Percentiles rank a stretch among this genome's conserved stretches.
These are phyloP conservation scores for Microcos paniculata DNA, from an alignment of 345 rosid genomes.

Conservation along the genomic window DNA sequence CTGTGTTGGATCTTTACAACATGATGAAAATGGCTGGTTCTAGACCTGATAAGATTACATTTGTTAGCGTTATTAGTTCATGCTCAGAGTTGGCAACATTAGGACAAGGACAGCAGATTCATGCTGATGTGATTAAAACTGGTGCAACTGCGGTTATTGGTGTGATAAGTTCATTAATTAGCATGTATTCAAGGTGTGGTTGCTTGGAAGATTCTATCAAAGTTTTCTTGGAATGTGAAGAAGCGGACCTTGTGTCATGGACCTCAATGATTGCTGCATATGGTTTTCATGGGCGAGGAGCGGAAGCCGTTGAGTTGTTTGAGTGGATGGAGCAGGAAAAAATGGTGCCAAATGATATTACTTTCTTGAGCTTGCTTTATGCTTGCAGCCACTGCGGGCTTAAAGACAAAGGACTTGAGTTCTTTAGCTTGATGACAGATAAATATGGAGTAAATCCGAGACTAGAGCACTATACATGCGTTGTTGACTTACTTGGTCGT, in stretches of 20 bases:
- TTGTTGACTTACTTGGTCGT: slow-evolving; percentile 74
- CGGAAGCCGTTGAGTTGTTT: slow-evolving; percentile 59
- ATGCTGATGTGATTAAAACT: slow-evolving; percentile 60
- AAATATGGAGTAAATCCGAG: slow-evolving; percentile 49
- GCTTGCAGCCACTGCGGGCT: slow-evolving; percentile 83
- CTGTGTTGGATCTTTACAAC: slow-evolving; percentile 44
- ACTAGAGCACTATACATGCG: slow-evolving; percentile 61
- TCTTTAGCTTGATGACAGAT: slow-evolving; percentile 53
- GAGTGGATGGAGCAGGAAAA: slow-evolving; percentile 44
- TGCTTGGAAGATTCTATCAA: slow-evolving; percentile 65
- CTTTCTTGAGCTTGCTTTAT: slow-evolving; percentile 68
- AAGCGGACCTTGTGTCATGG: slow-evolving; percentile 71
- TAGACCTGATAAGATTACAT: slow-evolving; percentile 63
- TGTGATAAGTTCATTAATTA: slow-evolving; percentile 60
- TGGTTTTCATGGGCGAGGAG: slow-evolving; percentile 74
- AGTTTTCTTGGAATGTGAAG: slow-evolving; percentile 50
- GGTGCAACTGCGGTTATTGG: slow-evolving; percentile 49
- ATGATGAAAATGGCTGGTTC: slow-evolving; percentile 58
- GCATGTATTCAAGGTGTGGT: slow-evolving; percentile 78
- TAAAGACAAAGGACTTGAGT: slow-evolving; percentile 59
- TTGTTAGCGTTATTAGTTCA: slow-evolving; percentile 65
- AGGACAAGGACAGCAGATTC: slow-evolving; percentile 79
- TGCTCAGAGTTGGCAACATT: slow-evolving; percentile 70
- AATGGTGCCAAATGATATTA: slow-evolving; percentile 49
- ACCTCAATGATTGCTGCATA: slow-evolving; percentile 80